Evolutionary conservation across 2,329 filamentous ascomycete genomes (phyloP).

Genomic region (Fusarium sp.): DNA sequence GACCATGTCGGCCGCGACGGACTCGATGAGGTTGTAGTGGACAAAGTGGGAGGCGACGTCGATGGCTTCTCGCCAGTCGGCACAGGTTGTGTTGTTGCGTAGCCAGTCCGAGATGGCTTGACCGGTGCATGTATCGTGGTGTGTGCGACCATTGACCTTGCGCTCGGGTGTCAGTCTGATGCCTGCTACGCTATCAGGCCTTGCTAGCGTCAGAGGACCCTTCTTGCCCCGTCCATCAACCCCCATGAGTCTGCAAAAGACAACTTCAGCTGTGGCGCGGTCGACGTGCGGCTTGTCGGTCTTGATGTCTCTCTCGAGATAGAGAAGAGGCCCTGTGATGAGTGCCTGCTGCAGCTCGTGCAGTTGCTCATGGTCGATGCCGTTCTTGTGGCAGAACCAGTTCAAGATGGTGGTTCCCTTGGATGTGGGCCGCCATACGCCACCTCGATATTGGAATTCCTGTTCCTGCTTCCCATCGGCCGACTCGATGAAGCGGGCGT

Average conservation of each 20-base stretch:
- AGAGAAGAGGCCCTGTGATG: constrained; percentile 88
- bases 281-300: constrained; percentile 93
- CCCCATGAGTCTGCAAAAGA: constrained; percentile 92
- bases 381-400: constrained; percentile 93
- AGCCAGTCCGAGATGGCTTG: constrained; percentile 93
- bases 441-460: constrained; percentile 86
- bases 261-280: constrained; percentile 89
- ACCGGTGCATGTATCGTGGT: constrained; percentile 90
- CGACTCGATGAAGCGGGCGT: constrained; percentile 94
- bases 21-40: constrained; percentile 85
- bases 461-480: constrained; percentile 87
- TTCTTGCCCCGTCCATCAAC: constrained; percentile 87
- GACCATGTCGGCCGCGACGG: constrained; percentile 77
- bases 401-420: constrained; percentile 95
- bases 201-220: constrained; percentile 70
- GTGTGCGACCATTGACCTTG: constrained; percentile 81
- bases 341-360: constrained; percentile 80
- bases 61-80: constrained; percentile 87
- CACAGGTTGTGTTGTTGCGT: constrained; percentile 96
- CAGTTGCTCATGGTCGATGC: constrained; percentile 93
- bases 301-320: constrained; percentile 85
- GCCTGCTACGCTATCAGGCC: constrained; percentile 27
- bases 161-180: constrained; percentile 92
- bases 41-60: constrained; percentile 89
- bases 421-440: constrained; percentile 95